Evolutionary conservation across 108 stramenopile genomes (phyloP).

Genomic region (Epipyxis sp.): DNA sequence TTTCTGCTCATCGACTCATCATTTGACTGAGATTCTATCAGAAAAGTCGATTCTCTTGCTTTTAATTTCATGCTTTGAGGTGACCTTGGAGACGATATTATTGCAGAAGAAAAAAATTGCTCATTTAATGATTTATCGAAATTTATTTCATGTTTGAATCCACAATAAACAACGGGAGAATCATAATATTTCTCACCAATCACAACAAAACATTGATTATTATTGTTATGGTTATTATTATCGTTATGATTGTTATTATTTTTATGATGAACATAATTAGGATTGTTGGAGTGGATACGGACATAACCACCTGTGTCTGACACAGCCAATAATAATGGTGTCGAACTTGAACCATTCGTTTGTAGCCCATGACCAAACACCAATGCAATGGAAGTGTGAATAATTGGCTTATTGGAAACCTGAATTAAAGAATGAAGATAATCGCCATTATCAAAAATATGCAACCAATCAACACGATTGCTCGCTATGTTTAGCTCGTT

Average conservation of each 20-base stretch:
- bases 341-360: background rate
- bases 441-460: too few relatives aligned
- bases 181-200: background rate
- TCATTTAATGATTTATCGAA: background rate
- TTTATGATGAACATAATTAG: background rate
- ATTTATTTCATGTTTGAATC: background rate
- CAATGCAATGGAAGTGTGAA: background rate
- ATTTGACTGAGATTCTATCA: too few relatives aligned
- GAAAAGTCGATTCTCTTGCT: too few relatives aligned
- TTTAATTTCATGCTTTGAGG: too few relatives aligned
- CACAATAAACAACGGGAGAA: background rate
- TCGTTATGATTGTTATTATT: too few relatives aligned
- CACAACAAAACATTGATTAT: too few relatives aligned
- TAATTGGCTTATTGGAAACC: background rate
- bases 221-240: too few relatives aligned
- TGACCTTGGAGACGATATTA: too few relatives aligned
- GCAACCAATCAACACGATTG: too few relatives aligned
- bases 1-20: too few relatives aligned
- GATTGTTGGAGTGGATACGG: background rate
- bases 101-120: too few relatives aligned
- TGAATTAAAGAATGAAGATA: background rate
- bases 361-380: background rate
- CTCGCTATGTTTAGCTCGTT: too few relatives aligned
- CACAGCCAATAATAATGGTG: background rate
- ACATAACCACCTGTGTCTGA: slow-evolving; percentile 4